Evolutionary conservation across 495 filamentous ascomycete genomes (phyloP), one percentile per base, ranked within the genome.

Genomic region (Terfezia claveryi): DNA sequence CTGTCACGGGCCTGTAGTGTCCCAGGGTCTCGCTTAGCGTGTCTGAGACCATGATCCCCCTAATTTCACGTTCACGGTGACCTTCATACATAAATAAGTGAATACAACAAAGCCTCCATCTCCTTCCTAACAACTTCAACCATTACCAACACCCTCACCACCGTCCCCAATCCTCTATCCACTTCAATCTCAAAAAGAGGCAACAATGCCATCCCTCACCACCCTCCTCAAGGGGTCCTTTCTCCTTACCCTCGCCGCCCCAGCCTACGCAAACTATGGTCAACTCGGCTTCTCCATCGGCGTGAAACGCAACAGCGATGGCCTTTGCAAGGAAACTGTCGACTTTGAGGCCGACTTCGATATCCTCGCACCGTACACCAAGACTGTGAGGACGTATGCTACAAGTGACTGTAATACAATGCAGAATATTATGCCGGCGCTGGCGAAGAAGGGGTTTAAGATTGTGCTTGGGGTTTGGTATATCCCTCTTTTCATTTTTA

Each of bases 381-480:
- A 63, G 49, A 59, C 85, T 8, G 81, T 87, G 44, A 78, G 84
- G 54, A 79, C 76, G 54, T 89, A 87, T 70, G 72, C 82, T 23
- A 79, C 80, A 14, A 65, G 64, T 32, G 79, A 82, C 61, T 87
- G 84, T 68, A 70, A 83, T 38, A 76, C 76, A 36, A 76, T 83
- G 32, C 65, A 76, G 64, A 69, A 78, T 54, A 78, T 86, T 57
- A 68, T 88, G 55, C 83, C 82, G 6, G 83, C 82, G 37, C 81
- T 85, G 9, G 76, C 80, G 70, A 65, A 65, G 52, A 81, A 80
- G 67, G 75, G 74, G n/a, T 81, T 84, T 69, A 70, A 86, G 69
- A 81, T 87, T 58, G 70, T 87, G 9, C 65, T 89, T 54, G 84
- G 83, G 58, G 75, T 87, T 61, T 89, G 84, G 84, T 83, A 71